These are phyloP conservation scores for Iris pallida DNA, from an alignment of 116 monocot species.

Conservation along the genomic window DNA sequence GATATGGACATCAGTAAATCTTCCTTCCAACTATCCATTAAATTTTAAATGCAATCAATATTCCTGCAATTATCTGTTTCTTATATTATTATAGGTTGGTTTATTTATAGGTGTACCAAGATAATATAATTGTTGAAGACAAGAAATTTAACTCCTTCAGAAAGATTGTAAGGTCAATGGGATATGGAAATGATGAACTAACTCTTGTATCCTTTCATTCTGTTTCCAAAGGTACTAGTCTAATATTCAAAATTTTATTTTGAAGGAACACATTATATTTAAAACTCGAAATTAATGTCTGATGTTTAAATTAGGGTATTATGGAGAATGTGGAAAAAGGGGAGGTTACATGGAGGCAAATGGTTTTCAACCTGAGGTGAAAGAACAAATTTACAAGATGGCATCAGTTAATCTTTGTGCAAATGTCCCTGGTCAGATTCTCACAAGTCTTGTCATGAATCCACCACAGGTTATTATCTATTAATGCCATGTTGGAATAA, in stretches of 20 bases:
- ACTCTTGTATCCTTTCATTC: conserved; percentile 71
- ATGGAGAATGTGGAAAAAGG: conserved; percentile 84
- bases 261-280: background rate
- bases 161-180: conserved; percentile 69
- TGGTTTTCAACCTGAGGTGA: conserved; percentile 56
- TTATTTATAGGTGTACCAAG: conserved; percentile 61
- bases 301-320: conserved; percentile 36
- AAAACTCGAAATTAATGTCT: background rate
- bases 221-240: conserved; percentile 64
- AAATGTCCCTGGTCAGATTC: conserved; percentile 70
- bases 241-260: background rate
- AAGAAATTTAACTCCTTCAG: conserved; percentile 82
- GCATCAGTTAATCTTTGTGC: conserved; percentile 88
- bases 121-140: conserved; percentile 64
- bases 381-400: conserved; percentile 79
- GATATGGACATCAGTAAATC: no score
- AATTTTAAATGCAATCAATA: no score
- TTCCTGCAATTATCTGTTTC: no score
- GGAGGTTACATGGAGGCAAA: conserved; percentile 84
- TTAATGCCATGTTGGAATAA: background rate
- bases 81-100: no score
- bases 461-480: conserved; percentile 54
- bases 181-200: conserved; percentile 50
- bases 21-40: no score
- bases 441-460: conserved; percentile 53